Evolutionary conservation across 331 rosid genomes (phyloP), one percentile per base, ranked within the genome.

Genomic region (Pyracantha coccinea): DNA sequence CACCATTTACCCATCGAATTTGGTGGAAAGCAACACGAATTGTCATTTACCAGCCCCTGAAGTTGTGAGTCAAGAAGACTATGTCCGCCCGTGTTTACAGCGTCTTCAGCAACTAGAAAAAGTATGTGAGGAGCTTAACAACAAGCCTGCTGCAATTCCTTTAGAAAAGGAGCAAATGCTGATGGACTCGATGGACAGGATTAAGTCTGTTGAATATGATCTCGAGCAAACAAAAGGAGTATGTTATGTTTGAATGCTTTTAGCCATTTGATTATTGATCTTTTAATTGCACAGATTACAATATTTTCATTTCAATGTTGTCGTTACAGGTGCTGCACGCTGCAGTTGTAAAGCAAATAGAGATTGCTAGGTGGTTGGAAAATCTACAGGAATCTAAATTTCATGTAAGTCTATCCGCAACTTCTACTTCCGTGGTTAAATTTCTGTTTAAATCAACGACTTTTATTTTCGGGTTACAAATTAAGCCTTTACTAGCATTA

Each of bases 141-240:
- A 87, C 75, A 93, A 89, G 81, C 96, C 98, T 38, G 85, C 85
- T 28, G 77, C 61, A 54, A 93, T 93, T 77, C 98, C 98, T 68
- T 54, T 70, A 72, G 98, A 91, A 69, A 93, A 93, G 82, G 98
- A 93, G 67, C 80, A 75, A 77, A 85, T 93, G 78, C 92, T 93
- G 19, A 79, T 85, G 87, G 88, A 93, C 66, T 93, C 98, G 38
- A 82, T 89, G 83, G 89, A 91, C 58, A 86, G 98, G 85, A 93
- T 93, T 31, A 93, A 91, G 80, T 89, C 79, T 4, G 97, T 89
- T 68, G 98, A 93, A 82, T 79, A 84, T 54, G 98, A 93, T 78
- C 89, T 93, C 13, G 97, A 93, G 77, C 89, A 81, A 82, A 93
- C 98, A 52, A 93, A 93, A 85, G 81, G 86, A 80, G 98, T 93